Percentiles rank a stretch among this genome's conserved stretches.
These are phyloP conservation scores for Aotearoamyces nothofagi DNA, from an alignment of 2,329 filamentous ascomycete species.

Conservation along the genomic window DNA sequence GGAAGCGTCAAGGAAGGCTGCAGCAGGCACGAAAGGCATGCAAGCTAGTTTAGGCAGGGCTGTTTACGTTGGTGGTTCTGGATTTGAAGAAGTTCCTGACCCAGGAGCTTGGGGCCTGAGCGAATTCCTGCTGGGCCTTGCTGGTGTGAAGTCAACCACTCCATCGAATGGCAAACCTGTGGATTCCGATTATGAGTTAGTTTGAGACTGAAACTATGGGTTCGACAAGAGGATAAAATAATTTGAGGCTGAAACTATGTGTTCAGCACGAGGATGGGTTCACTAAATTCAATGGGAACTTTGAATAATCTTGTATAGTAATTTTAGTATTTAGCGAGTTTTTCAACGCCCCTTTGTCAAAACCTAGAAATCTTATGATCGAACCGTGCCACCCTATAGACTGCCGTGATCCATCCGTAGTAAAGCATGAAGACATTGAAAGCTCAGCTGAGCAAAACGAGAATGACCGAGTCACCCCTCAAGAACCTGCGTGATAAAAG, in stretches of 20 bases:
- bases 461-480: conserved; percentile 22
- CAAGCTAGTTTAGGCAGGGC: conserved; percentile 71
- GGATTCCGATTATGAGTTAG: conserved; percentile 18
- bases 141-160: conserved; percentile 33
- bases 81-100: conserved; percentile 59
- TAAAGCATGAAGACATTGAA: conserved; percentile 2
- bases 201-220: conserved; percentile 11
- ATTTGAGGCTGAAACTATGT: conserved; percentile 10
- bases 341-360: conserved; percentile 15
- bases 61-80: conserved; percentile 67
- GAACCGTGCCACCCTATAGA: conserved; percentile 5
- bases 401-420: conserved; percentile 7
- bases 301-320: background rate
- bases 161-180: too few species aligned
- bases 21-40: conserved; percentile 83
- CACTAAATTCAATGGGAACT: too few species aligned
- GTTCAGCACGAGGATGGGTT: conserved; percentile 21
- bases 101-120: conserved; percentile 65
- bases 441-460: conserved; percentile 20
- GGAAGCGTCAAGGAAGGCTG: conserved; percentile 56
- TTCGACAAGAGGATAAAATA: conserved; percentile 17
- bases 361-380: conserved; percentile 8
- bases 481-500: conserved; percentile 15
- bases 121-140: conserved; percentile 68
- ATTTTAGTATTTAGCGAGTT: conserved; percentile 6